Percentiles rank a stretch among this genome's conserved stretches.
These are phyloP conservation scores for Cystobasidium onofrii DNA, from an alignment of 768 basidiomycete species.

Conservation along the genomic window DNA sequence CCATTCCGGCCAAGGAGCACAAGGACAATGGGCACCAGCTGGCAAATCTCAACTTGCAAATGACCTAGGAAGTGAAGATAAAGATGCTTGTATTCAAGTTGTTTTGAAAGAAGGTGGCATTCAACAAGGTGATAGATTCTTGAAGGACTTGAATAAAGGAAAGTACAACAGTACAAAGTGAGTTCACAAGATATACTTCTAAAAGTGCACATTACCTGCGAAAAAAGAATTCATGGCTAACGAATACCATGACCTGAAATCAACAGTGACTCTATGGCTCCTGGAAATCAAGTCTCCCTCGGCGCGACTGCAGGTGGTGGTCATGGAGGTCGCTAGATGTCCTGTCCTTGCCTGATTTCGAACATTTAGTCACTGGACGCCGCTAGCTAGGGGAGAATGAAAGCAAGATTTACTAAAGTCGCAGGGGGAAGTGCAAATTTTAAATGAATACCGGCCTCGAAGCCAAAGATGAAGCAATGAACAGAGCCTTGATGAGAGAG, in stretches of 20 bases:
- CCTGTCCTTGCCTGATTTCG: too few relatives aligned
- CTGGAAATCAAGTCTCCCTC: background rate
- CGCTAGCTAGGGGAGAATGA: too few relatives aligned
- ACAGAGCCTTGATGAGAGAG: too few relatives aligned
- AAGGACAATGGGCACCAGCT: conserved; percentile 23
- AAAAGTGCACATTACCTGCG: too few relatives aligned
- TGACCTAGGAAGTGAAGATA: conserved; percentile 23
- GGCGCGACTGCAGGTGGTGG: background rate
- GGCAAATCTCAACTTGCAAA: conserved; percentile 4
- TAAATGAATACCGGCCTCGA: too few relatives aligned
- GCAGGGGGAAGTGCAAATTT: too few relatives aligned
- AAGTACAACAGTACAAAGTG: conserved; percentile 12
- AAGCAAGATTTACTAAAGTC: too few relatives aligned
- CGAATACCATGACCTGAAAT: too few relatives aligned
- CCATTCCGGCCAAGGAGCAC: conserved; percentile 9
- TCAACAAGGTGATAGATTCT: conserved; percentile 4
- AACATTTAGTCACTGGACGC: too few relatives aligned
- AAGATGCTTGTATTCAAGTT: conserved; percentile 17
- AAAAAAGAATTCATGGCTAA: too few relatives aligned
- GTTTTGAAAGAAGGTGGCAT: conserved; percentile 9
- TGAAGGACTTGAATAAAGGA: background rate
- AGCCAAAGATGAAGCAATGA: background rate
- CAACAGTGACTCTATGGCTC: background rate
- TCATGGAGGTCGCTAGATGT: background rate
- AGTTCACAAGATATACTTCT: too few relatives aligned